These are phyloP conservation scores for Acmispon strigosus DNA, from an alignment of 306 rosid genomes.

Conservation along the genomic window DNA sequence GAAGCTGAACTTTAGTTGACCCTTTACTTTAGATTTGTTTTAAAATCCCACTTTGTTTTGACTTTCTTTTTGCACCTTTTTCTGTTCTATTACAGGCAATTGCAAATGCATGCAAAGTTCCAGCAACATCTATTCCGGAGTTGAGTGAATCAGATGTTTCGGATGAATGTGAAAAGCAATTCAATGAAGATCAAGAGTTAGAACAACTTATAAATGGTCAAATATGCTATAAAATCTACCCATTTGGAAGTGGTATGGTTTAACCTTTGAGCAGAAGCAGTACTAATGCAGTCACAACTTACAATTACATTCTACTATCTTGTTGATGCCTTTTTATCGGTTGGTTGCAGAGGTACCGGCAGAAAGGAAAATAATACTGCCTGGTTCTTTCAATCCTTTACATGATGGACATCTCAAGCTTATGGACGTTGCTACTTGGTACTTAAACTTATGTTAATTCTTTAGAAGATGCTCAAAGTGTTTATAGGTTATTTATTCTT, in stretches of 20 bases:
- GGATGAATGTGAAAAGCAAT: conserved; percentile 51
- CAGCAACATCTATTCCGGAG: conserved; percentile 45
- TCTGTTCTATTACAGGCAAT: conserved; percentile 64
- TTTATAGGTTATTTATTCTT: not conserved
- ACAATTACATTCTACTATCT: not conserved
- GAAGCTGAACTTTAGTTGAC: conserved; percentile 15
- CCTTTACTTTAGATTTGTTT: conserved; percentile 7
- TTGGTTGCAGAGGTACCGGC: conserved; percentile 42
- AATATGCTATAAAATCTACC: conserved; percentile 77
- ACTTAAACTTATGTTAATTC: conserved; percentile 12
- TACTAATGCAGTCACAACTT: not conserved
- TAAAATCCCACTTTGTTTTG: conserved; percentile 21
- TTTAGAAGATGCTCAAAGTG: not conserved
- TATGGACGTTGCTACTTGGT: conserved; percentile 82
- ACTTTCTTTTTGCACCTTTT: conserved; percentile 15
- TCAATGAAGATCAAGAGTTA: conserved; percentile 65
- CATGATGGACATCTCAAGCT: conserved; percentile 88
- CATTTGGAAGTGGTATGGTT: conserved; percentile 62
- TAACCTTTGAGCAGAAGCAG: conserved; percentile 5
- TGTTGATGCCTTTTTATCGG: not conserved
- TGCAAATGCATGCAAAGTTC: conserved; percentile 76
- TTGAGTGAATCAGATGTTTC: conserved; percentile 59
- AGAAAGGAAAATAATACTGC: conserved; percentile 67
- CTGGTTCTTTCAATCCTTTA: conserved; percentile 92
- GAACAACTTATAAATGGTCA: conserved; percentile 75